A percentile compares a stretch with the other conserved stretches of the same genome.
phyloP scores from a whole-genome alignment of 176 grass and related monocot genomes.

The Bothriochloa decipiens region DNA sequence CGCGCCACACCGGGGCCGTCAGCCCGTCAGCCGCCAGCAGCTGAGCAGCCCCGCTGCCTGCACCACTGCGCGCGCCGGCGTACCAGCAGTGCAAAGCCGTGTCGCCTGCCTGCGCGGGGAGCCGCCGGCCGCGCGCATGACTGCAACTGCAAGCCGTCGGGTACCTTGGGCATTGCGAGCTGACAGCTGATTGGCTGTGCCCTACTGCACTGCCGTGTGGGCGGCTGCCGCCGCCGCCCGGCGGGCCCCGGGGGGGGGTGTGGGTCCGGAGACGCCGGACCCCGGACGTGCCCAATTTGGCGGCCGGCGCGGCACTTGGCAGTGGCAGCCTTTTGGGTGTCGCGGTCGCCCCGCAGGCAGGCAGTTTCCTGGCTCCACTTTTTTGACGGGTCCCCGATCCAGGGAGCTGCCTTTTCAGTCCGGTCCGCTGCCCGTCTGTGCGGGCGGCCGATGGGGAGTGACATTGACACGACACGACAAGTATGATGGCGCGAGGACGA shows the following conservation, averaged over 20 bases:
- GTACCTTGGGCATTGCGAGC: no score
- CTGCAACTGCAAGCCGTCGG: no score
- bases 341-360: conserved; percentile 32
- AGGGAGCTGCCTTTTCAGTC: conserved; percentile 17
- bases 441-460: neutral
- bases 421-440: neutral
- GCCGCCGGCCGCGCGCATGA: neutral
- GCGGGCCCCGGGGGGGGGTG: neutral
- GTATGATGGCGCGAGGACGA: neutral
- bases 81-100: neutral
- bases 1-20: neutral
- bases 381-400: conserved; percentile 39
- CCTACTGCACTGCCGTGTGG: neutral
- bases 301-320: neutral
- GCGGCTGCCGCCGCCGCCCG: conserved; percentile 17
- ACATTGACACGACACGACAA: neutral
- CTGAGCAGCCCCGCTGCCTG: neutral
- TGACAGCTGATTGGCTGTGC: no score
- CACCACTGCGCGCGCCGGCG: neutral
- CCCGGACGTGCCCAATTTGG: conserved; percentile 26
- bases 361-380: conserved; percentile 41
- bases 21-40: no score
- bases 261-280: neutral
- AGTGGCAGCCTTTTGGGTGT: conserved; percentile 38
- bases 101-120: neutral